A percentile compares a stretch with the other conserved stretches of the same genome.
These are phyloP conservation scores for Coemansia sp. DNA, from an alignment of 192 early-diverging fungal genomes.

Conservation along the genomic window DNA sequence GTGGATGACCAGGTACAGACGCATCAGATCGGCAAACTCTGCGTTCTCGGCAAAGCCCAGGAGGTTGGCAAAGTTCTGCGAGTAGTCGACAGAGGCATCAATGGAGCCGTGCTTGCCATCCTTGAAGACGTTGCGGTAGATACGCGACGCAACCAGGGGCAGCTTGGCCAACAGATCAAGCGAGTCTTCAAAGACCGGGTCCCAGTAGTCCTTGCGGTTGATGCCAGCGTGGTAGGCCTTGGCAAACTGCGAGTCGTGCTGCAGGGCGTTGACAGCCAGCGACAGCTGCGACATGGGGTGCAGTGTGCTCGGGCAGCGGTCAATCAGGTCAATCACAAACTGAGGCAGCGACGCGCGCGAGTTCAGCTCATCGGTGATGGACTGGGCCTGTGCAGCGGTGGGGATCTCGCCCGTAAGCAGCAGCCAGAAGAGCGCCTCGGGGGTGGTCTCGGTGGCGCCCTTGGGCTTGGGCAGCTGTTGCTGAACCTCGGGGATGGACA, in stretches of 20 bases:
- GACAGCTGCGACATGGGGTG: constrained; percentile 99
- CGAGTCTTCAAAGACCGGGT: constrained; percentile 93
- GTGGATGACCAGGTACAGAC: constrained; percentile 99
- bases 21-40: constrained; percentile 96
- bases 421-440: constrained; percentile 98
- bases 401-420: constrained; percentile 97
- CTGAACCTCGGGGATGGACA: constrained; percentile 97
- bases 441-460: constrained; percentile 91
- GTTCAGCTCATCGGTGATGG: constrained; percentile 94
- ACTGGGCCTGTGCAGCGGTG: constrained; percentile 86
- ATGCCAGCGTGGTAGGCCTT: constrained; percentile 95
- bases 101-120: constrained; percentile 90
- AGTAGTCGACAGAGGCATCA: constrained; percentile 90
- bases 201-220: constrained; percentile 96
- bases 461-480: constrained; percentile 85
- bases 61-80: constrained; percentile 92
- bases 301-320: constrained; percentile 97
- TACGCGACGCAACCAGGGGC: constrained; percentile 93
- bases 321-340: constrained; percentile 97
- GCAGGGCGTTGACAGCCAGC: constrained; percentile 95
- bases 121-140: constrained; percentile 99
- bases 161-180: constrained; percentile 99
- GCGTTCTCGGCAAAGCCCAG: constrained; percentile 88
- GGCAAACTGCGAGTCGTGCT: constrained; percentile 95
- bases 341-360: constrained; percentile 88